Evolutionary conservation across 2,329 filamentous ascomycete genomes (phyloP).

Genomic region (Rasamsonia emersonii): DNA sequence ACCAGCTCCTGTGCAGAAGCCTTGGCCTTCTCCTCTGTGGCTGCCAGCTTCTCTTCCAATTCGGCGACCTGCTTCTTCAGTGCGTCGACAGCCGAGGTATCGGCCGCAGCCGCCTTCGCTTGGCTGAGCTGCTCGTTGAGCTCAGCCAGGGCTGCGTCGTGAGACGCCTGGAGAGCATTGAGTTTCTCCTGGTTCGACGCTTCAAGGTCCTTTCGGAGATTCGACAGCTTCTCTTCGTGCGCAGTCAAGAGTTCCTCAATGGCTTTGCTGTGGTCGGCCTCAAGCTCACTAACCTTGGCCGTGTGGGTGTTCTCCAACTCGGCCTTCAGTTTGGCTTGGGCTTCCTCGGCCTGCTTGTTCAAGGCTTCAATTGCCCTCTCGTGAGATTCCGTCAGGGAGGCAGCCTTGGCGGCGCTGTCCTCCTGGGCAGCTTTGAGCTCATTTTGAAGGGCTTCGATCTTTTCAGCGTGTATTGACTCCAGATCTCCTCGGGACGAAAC

Average conservation of each 20-base stretch:
- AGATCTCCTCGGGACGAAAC: constrained; percentile 19
- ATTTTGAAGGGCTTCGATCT: constrained; percentile 17
- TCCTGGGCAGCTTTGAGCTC: constrained; percentile 18
- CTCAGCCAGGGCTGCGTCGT: constrained; percentile 24
- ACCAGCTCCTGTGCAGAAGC: constrained; percentile 36
- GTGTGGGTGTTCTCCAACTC: constrained; percentile 29
- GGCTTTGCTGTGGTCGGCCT: constrained; percentile 30
- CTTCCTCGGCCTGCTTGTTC: constrained; percentile 26
- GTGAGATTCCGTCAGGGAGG: constrained; percentile 20
- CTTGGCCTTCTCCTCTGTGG: constrained; percentile 29
- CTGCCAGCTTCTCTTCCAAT: constrained; percentile 46
- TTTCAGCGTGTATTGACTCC: constrained; percentile 22
- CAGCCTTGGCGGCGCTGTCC: constrained; percentile 20
- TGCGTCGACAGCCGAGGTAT: constrained; percentile 28
- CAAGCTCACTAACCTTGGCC: constrained; percentile 26
- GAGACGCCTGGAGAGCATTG: constrained; percentile 25
- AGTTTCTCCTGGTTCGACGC: constrained; percentile 26
- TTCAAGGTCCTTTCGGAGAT: constrained; percentile 29
- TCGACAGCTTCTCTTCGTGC: constrained; percentile 31
- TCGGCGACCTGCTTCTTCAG: constrained; percentile 36
- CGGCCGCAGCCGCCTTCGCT: constrained; percentile 26
- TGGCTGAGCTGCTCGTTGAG: constrained; percentile 26
- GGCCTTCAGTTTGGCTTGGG: constrained; percentile 23
- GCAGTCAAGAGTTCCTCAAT: constrained; percentile 33
- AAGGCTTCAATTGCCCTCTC: constrained; percentile 23